Base-by-base conservation (phyloP, 441 rosid genomes). In the Euphorbia schlechtendalii region DNA sequence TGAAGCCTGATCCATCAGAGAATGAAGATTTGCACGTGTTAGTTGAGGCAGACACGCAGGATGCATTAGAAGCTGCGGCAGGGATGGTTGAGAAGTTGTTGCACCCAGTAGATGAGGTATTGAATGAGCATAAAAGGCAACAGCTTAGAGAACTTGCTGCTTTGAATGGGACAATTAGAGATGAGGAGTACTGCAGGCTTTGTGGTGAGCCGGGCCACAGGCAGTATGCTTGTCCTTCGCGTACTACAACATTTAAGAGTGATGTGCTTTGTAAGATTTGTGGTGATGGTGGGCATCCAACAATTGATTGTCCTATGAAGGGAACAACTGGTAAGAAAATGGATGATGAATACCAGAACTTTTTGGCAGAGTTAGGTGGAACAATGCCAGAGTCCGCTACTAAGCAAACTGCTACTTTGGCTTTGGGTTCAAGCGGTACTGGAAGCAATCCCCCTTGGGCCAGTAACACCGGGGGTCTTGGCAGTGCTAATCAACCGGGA, bases 231-330 rank as follows among this genome's bases (percentile, higher is more conserved):
- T 91, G 97, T 67, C 96, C 99, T 27, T 89, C 99, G 1, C 90
- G 98, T 18, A 75, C 83, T 8, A 83, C 86, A 22, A 91, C 98
- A 8, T 94, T 94, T 70, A 89, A 94, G 73, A 89, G 96, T 77
- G 99, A 83, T 73, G 99, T 94, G 63, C 96, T 89, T 63, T 91
- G 99, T 73, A 94, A 91, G 86, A 90, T 89, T 20, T 91, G 99
- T 69, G 89, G 98, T 74, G 99, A 94, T 81, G 96, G 90, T 71
- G 98, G 99, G 49, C 99, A 94, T 61, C 99, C 99, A 65, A 94
- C 96, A 78, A 94, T 94, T 66, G 98, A 88, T 64, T 89, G 96
- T 67, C 98, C 96, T 1, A 89, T 96, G 70, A 91, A 84, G 65
- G 98, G 98, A 76, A 89, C 89, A 46, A 84, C 82, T 18, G 98